Conservation (phyloP, 768 basidiomycete species). For the Phaeotremella fagi region DNA sequence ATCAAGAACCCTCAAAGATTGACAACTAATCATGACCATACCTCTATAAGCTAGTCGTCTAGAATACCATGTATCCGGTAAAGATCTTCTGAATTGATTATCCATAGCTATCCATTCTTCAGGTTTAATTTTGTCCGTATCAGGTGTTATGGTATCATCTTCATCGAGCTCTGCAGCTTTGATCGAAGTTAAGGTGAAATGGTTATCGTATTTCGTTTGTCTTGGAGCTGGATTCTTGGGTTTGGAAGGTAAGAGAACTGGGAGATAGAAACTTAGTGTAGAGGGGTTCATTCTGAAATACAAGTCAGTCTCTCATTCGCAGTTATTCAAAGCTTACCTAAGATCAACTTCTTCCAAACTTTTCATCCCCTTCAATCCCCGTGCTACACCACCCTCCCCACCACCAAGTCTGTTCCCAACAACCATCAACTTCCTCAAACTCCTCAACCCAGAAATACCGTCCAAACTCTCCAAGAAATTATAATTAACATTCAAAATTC, state of each 20-base stretch:
- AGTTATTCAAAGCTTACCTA: slow-evolving; percentile 56
- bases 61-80: slow-evolving; percentile 83
- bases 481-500: slow-evolving; percentile 92
- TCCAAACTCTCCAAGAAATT: slow-evolving; percentile 75
- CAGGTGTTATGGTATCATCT: slow-evolving; percentile 1
- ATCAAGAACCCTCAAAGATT: slow-evolving; percentile 67
- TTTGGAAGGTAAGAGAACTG: slow-evolving; percentile 65
- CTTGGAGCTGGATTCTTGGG: too few species aligned
- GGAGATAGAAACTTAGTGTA: slow-evolving; percentile 92
- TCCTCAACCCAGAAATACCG: slow-evolving; percentile 64
- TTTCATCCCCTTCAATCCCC: slow-evolving; percentile 63
- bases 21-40: slow-evolving; percentile 72
- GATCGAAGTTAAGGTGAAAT: slow-evolving; percentile 5
- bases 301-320: background rate
- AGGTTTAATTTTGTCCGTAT: slow-evolving; percentile 1
- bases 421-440: slow-evolving; percentile 76
- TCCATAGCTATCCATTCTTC: slow-evolving; percentile 70
- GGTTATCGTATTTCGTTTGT: background rate
- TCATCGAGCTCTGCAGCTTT: background rate
- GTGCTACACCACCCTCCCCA: slow-evolving; percentile 62
- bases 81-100: slow-evolving; percentile 74
- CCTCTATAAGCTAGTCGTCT: slow-evolving; percentile 86
- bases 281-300: slow-evolving; percentile 80
- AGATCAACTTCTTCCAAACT: slow-evolving; percentile 88
- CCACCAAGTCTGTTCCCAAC: slow-evolving; percentile 66